Conservation (phyloP, 108 stramenopile species). For the Conticribra guillardii region DNA sequence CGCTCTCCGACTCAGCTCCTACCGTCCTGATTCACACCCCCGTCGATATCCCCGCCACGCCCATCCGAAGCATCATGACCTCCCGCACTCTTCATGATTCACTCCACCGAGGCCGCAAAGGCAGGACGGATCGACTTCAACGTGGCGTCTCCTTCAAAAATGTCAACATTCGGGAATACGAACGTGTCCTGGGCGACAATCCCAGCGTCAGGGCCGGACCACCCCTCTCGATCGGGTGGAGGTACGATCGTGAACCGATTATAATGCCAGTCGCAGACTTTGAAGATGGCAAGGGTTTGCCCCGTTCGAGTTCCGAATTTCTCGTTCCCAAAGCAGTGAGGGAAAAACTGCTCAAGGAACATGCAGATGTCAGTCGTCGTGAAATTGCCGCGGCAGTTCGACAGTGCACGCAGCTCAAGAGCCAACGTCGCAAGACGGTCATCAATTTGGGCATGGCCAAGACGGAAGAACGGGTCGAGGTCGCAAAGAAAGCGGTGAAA, state of each 20-base stretch:
- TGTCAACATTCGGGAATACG: conserved; percentile 78
- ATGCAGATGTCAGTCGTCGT: conserved; percentile 57
- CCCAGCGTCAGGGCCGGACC: conserved; percentile 71
- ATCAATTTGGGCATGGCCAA: conserved; percentile 60
- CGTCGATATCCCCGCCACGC: conserved; percentile 12
- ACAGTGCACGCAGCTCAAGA: conserved; percentile 59
- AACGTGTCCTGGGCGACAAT: conserved; percentile 80
- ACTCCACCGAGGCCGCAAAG: conserved; percentile 23
- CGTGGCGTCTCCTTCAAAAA: conserved; percentile 44
- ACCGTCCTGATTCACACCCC: conserved; percentile 36
- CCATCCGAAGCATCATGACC: conserved; percentile 42
- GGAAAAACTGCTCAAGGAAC: conserved; percentile 62
- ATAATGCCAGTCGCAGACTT: conserved; percentile 55
- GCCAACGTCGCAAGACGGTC: conserved; percentile 70
- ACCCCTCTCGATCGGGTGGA: conserved; percentile 52
- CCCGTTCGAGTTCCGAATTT: conserved; percentile 46
- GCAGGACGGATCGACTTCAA: not conserved
- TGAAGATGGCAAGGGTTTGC: conserved; percentile 46
- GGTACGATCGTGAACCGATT: conserved; percentile 30
- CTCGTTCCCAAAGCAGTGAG: conserved; percentile 64
- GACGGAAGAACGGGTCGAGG: conserved; percentile 57
- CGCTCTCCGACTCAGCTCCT: conserved; percentile 32
- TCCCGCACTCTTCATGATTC: conserved; percentile 45
- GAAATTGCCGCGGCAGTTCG: conserved; percentile 72
- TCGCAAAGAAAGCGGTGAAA: conserved; percentile 14